phyloP scores from a whole-genome alignment of 768 basidiomycete species.

The Hygrophoropsis aurantiaca region DNA sequence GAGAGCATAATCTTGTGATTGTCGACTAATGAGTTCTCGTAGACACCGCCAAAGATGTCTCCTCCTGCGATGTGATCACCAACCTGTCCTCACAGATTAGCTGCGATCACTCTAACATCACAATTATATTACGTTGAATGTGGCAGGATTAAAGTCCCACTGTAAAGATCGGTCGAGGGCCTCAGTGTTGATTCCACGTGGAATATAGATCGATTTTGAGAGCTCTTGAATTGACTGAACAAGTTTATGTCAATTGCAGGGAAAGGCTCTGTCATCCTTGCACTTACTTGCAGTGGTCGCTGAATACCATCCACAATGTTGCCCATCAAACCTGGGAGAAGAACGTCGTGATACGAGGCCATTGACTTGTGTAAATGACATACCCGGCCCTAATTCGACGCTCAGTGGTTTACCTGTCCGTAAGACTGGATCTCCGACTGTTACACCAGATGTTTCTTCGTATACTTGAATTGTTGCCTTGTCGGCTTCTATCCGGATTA shows the following conservation, averaged over 20 bases:
- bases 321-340: slow-evolving; percentile 83
- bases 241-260: too few relatives aligned
- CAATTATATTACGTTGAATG: slow-evolving; percentile 59
- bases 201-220: slow-evolving; percentile 99
- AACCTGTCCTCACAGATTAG: slow-evolving; percentile 46
- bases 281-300: slow-evolving; percentile 79
- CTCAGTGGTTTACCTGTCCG: slow-evolving; percentile 97
- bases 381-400: slow-evolving; percentile 97
- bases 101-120: slow-evolving; percentile 3
- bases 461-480: slow-evolving; percentile 99
- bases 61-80: slow-evolving; percentile 98
- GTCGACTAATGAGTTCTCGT: slow-evolving; percentile 95
- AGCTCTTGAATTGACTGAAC: slow-evolving; percentile 86
- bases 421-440: slow-evolving; percentile 96
- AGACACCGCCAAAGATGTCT: slow-evolving; percentile 93
- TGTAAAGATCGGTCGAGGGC: slow-evolving; percentile 83
- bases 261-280: background rate
- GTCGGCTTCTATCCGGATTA: slow-evolving; percentile 97
- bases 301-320: slow-evolving; percentile 99
- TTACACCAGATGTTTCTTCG: slow-evolving; percentile 98
- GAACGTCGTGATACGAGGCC: background rate
- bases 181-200: slow-evolving; percentile 97
- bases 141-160: slow-evolving; percentile 93
- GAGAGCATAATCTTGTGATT: slow-evolving; percentile 97
- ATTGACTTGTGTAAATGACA: slow-evolving; percentile 16